phyloP scores from a whole-genome alignment of 176 grass and related monocot genomes.

The Oryza rufipogon region DNA sequence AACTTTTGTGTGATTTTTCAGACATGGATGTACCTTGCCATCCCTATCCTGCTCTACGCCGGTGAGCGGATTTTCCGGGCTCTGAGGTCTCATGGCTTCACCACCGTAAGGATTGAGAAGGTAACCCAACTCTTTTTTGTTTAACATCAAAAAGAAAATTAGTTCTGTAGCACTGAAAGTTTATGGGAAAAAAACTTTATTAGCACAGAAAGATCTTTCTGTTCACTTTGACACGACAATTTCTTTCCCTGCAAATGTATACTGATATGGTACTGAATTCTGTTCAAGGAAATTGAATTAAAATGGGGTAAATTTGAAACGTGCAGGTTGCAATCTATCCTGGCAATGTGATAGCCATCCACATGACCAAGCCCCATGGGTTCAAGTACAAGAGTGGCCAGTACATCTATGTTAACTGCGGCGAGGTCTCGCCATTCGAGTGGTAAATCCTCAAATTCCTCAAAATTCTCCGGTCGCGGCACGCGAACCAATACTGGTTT shows the following conservation, averaged over 20 bases:
- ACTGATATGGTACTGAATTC: background rate
- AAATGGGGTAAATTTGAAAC: background rate
- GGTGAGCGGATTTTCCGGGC: conserved; percentile 75
- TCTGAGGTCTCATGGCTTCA: conserved; percentile 71
- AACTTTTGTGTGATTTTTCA: conserved; percentile 12
- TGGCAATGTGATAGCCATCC: conserved; percentile 81
- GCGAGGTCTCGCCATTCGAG: conserved; percentile 81
- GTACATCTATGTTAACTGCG: conserved; percentile 94
- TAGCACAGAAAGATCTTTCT: too few relatives aligned
- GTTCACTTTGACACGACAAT: too few relatives aligned
- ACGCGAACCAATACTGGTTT: background rate
- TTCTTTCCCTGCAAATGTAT: too few relatives aligned
- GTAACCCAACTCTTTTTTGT: background rate
- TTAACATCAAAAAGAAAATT: too few relatives aligned
- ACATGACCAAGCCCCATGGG: conserved; percentile 78
- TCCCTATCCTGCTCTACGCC: conserved; percentile 69
- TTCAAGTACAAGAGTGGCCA: conserved; percentile 97
- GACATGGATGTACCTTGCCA: conserved; percentile 97
- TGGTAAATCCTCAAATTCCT: conserved; percentile 47
- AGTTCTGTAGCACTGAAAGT: too few relatives aligned
- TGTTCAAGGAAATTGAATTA: background rate
- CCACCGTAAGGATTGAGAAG: conserved; percentile 80
- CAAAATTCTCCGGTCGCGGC: background rate
- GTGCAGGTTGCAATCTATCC: conserved; percentile 76
- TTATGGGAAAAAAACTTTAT: too few relatives aligned